phyloP scores from a whole-genome alignment of 768 basidiomycete species.

The Melanogaster broomeanus region DNA sequence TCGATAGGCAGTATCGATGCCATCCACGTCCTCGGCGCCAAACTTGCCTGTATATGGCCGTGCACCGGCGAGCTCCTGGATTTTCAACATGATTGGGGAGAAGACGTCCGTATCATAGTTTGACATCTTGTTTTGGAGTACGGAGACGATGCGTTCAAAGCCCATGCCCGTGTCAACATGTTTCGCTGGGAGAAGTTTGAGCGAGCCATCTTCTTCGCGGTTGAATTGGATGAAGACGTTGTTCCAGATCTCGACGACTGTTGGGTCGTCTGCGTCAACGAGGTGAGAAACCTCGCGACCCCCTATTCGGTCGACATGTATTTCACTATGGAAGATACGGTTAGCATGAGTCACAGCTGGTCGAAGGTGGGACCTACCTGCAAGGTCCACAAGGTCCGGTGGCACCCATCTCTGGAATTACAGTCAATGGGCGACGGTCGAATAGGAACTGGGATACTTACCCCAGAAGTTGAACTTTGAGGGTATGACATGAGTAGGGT shows the following conservation, averaged over 20 bases:
- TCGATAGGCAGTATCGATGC: conserved; percentile 96
- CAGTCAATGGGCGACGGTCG: conserved; percentile 1
- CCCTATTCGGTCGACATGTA: conserved; percentile 97
- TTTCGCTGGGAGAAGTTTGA: conserved; percentile 81
- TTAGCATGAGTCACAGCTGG: neutral
- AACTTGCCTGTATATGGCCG: conserved; percentile 88
- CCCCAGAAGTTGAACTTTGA: conserved; percentile 99
- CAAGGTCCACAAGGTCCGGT: conserved; percentile 98
- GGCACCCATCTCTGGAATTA: conserved; percentile 88
- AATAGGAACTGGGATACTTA: conserved; percentile 36
- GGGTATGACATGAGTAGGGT: conserved; percentile 88
- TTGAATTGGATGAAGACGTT: conserved; percentile 99
- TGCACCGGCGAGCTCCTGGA: conserved; percentile 87
- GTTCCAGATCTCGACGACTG: conserved; percentile 99
- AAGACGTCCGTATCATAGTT: conserved; percentile 99
- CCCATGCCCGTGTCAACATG: conserved; percentile 99
- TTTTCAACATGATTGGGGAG: conserved; percentile 80
- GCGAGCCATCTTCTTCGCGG: conserved; percentile 84
- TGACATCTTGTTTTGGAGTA: conserved; percentile 85
- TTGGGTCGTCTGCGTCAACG: conserved; percentile 95
- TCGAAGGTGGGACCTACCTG: conserved; percentile 47
- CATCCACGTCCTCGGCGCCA: conserved; percentile 92
- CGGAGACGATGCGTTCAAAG: conserved; percentile 95
- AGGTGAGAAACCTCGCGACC: conserved; percentile 91
- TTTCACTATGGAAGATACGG: conserved; percentile 60